Conservation (phyloP, 2,329 filamentous ascomycete genomes). For the Exophiala aquamarina region DNA sequence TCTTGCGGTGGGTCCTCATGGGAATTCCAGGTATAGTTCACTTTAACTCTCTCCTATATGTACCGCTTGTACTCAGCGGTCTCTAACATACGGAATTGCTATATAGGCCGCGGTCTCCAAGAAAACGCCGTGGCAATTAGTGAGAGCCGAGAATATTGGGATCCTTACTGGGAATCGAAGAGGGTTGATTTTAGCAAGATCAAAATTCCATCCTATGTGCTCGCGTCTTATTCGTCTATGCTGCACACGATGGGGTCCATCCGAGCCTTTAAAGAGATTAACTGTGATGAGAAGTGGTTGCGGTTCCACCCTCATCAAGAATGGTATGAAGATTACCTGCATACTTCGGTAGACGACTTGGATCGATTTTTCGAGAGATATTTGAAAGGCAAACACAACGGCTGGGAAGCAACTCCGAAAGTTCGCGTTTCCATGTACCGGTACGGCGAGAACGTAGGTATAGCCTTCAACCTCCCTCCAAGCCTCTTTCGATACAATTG, state of each 20-base stretch:
- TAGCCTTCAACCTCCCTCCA: not conserved
- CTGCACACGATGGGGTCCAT: conserved; percentile 1
- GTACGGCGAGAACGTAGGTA: not conserved
- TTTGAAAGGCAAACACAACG: conserved; percentile 45
- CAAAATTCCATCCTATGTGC: conserved; percentile 38
- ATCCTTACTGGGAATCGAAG: conserved; percentile 30
- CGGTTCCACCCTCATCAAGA: conserved; percentile 36
- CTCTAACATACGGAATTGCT: too few species aligned
- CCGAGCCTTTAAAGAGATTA: too few species aligned
- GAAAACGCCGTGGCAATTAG: conserved; percentile 10
- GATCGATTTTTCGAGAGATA: conserved; percentile 48
- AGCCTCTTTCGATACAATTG: not conserved
- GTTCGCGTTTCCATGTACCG: conserved; percentile 33
- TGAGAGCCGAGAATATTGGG: conserved; percentile 7
- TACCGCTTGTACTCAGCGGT: too few species aligned
- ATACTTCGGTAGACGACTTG: conserved; percentile 40
- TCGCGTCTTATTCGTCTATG: conserved; percentile 29
- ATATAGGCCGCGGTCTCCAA: conserved; percentile 7
- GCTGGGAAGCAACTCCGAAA: conserved; percentile 47
- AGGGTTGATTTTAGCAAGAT: conserved; percentile 27
- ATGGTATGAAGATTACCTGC: conserved; percentile 47
- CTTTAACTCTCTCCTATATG: too few species aligned
- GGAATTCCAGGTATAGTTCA: conserved; percentile 7
- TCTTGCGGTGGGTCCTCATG: conserved; percentile 14
- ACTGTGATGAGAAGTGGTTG: conserved; percentile 31